These are phyloP conservation scores for Globisporangium megalacanthum DNA, from an alignment of 352 stramenopile genomes.

Conservation along the genomic window DNA sequence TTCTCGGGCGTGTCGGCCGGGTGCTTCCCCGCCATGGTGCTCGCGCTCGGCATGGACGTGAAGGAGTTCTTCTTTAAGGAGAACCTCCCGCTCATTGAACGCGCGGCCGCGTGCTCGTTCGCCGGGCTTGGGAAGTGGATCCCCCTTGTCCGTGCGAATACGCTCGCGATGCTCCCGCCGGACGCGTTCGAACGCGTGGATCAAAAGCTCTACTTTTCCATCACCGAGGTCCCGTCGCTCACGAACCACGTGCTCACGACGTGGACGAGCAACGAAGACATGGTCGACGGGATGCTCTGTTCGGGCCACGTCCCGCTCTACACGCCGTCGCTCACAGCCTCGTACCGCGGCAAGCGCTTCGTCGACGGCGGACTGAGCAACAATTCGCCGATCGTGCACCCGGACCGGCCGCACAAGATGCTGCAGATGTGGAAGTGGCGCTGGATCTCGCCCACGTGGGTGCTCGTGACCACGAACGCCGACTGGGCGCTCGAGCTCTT, in stretches of 20 bases:
- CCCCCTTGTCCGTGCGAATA: slow-evolving; percentile 62
- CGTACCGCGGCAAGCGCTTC: slow-evolving; percentile 66
- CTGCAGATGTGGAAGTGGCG: slow-evolving; percentile 85
- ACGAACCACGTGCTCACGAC: slow-evolving; percentile 68
- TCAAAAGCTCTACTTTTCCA: slow-evolving; percentile 73
- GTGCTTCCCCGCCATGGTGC: slow-evolving; percentile 63
- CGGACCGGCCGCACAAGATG: slow-evolving; percentile 54
- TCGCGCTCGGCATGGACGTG: slow-evolving; percentile 59
- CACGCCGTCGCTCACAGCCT: slow-evolving; percentile 53
- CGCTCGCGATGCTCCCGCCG: slow-evolving; percentile 48
- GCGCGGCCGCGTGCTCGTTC: slow-evolving; percentile 49
- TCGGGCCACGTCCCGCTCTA: slow-evolving; percentile 71
- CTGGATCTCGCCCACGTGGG: slow-evolving; percentile 67
- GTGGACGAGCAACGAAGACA: slow-evolving; percentile 76
- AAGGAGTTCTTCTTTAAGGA: slow-evolving; percentile 84
- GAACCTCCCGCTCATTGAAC: slow-evolving; percentile 69
- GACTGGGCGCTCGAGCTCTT: slow-evolving; percentile 74
- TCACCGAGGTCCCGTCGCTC: slow-evolving; percentile 62
- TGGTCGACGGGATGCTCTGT: slow-evolving; percentile 78
- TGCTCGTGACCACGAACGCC: slow-evolving; percentile 69
- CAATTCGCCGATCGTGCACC: slow-evolving; percentile 57
- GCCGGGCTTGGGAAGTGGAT: slow-evolving; percentile 74
- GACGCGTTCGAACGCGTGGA: slow-evolving; percentile 58
- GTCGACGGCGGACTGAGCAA: slow-evolving; percentile 73
- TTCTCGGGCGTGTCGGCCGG: slow-evolving; percentile 75